Base-by-base conservation (phyloP, 176 grass and related monocot species). In the Urochloa ruziziensis region DNA sequence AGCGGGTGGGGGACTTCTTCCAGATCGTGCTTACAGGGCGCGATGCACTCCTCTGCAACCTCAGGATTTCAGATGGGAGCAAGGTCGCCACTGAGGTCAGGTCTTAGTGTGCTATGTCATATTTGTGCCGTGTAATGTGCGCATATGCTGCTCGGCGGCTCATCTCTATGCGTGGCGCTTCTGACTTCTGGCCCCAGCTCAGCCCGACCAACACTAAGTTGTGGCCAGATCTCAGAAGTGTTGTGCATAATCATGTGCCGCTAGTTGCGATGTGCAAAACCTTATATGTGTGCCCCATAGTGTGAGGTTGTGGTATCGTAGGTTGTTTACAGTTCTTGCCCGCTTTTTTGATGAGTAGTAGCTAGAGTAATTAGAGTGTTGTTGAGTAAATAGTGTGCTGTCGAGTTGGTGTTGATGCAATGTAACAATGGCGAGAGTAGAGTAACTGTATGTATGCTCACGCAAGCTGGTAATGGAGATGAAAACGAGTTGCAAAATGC, bases 11-110 rank as follows among this genome's bases (percentile, higher is more conserved):
- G 25, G 82, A 93, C 57, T 95, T 98, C 67, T 98, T 98, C n/a
- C 89, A 93, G 67, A 86, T 91, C 3, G 90, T 98, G 74, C 81
- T 98, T 39, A 87, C 79, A 17, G 93, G 96, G 24, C 89, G 96
- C 46, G 96, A 98, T 59, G 91, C 91, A 17, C 83, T 95, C 49
- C 93, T 98, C 6, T 91, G 84, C 84, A 95, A 98, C 84, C 91
- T 98, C 4, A 93, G 93, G 85, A 82, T 87, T 57, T 83, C 84
- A 21, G 27, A 75, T 52, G 79, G 71, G 24, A 88, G 56, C 72
- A 94, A 96, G 75, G 70, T 72, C 53, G 69, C 76, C 43, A 68
- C 80, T 1, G 47, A 74, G 24, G 67, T 84, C 16, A 85, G 88
- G 68, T 77, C 83, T 70, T 87, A 76, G 49, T 47, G 24, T 74